These are phyloP conservation scores for Phellopilus nigrolimitatus DNA, from an alignment of 1,284 basidiomycete species.

Conservation along the genomic window DNA sequence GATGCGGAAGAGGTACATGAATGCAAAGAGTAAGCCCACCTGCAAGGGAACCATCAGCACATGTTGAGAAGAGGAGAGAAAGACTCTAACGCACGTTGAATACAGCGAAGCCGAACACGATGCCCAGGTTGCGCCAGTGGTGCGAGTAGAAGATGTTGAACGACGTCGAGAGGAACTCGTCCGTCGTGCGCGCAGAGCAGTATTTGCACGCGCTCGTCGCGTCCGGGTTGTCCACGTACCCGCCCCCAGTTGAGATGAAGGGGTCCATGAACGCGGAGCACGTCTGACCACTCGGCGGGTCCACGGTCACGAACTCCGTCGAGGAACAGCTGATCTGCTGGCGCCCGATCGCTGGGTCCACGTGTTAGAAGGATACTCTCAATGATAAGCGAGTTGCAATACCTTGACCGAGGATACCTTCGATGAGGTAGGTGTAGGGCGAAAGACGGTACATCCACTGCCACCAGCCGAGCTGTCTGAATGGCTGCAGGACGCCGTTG, in stretches of 20 bases:
- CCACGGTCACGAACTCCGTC: constrained; percentile 47
- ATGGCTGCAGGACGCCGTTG: constrained; percentile 17
- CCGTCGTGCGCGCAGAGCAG: constrained; percentile 43
- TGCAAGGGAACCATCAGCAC: constrained; percentile 19
- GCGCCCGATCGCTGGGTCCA: constrained; percentile 36
- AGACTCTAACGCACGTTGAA: constrained; percentile 42
- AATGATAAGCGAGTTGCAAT: neutral
- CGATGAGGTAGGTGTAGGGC: constrained; percentile 38
- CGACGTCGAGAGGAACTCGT: constrained; percentile 35
- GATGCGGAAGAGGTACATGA: constrained; percentile 38
- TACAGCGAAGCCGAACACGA: constrained; percentile 39
- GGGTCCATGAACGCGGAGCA: constrained; percentile 52
- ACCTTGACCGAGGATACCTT: constrained; percentile 22
- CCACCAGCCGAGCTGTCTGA: constrained; percentile 17
- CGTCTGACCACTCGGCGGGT: constrained; percentile 55
- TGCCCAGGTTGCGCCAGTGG: constrained; percentile 47
- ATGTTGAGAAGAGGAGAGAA: neutral
- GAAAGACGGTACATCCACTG: constrained; percentile 21
- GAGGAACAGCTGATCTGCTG: constrained; percentile 50
- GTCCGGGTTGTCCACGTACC: constrained; percentile 60
- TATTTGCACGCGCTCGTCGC: constrained; percentile 51
- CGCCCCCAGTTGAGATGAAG: constrained; percentile 51
- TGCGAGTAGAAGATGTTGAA: constrained; percentile 49
- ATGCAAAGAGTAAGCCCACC: constrained; percentile 29
- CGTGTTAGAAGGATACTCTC: neutral